Evolutionary conservation across 352 stramenopile species (phyloP), one percentile per base, ranked within the genome.

Genomic region (Saprolegnia parasitica): DNA sequence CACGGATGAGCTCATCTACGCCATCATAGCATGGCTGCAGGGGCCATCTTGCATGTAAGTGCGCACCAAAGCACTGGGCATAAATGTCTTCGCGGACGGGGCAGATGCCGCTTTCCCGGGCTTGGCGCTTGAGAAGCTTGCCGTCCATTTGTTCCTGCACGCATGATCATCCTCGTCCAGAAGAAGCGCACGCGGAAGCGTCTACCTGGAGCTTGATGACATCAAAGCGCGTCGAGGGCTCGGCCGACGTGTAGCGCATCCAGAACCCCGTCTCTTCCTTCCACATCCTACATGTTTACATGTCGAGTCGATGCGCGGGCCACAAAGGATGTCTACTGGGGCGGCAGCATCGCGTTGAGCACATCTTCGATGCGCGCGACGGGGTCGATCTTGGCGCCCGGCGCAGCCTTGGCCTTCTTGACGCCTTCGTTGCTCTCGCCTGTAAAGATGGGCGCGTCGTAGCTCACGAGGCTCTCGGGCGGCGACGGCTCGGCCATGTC

Each of bases 61-160:
- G 23, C 70, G 29, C 37, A 78, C 74, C 88, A 68, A 98, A 97
- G 66, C 79, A 84, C 76, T 98, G 93, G 5, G 72, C 74, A 74
- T 98, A 98, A 32, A 98, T 82, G 72, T 98, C 90, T 73, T 98
- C 93, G 40, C 93, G 84, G 65, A 98, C 92, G 64, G 89, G 81
- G 73, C 94, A 98, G 32, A 98, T 97, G 52, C 92, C 94, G 55
- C 75, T 96, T 63, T 97, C 92, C 26, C 91, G 81, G 32, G 92
- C 95, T 77, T 98, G 92, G 23, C 93, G 79, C 73, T 96, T 82
- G 54, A 91, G 74, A 47, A 98, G 78, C 55, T 91, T 92, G 52
- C 78, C 80, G 73, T 98, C 95, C 74, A 98, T 86, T 58, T 84
- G 76, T 72, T 93, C 87, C 64, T 94, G 84, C 10, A 18, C 0